A percentile compares a stretch with the other conserved stretches of the same genome.
Conservation (phyloP, 768 basidiomycete genomes). For the Termitomyces sp. region DNA sequence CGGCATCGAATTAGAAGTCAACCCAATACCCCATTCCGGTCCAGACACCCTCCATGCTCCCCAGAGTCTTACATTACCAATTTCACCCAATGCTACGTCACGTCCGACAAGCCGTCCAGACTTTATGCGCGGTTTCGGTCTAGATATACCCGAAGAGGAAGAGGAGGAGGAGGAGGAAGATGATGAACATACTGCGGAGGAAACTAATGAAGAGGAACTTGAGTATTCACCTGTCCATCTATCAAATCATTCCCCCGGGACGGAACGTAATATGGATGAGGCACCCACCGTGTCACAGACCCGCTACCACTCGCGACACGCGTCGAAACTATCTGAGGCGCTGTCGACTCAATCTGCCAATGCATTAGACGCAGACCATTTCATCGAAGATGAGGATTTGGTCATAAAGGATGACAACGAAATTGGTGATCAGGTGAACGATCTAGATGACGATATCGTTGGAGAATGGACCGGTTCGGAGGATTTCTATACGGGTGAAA, state of each 20-base stretch:
- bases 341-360: conserved; percentile 64
- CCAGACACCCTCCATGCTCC: conserved; percentile 37
- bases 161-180: conserved; percentile 39
- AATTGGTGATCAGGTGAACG: conserved; percentile 20
- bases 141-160: conserved; percentile 76
- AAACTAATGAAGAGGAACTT: conserved; percentile 28
- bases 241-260: conserved; percentile 25
- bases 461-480: conserved; percentile 87
- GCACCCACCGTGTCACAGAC: conserved; percentile 47
- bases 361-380: conserved; percentile 38
- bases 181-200: conserved; percentile 28
- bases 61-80: conserved; percentile 45
- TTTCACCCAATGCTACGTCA: conserved; percentile 42
- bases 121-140: conserved; percentile 75
- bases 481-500: conserved; percentile 51
- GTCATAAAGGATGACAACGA: conserved; percentile 1
- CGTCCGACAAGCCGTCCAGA: conserved; percentile 60
- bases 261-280: conserved; percentile 27
- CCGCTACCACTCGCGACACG: conserved; percentile 63
- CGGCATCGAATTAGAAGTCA: conserved; percentile 41
- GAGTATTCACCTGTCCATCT: conserved; percentile 27
- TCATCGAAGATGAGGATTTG: conserved; percentile 20
- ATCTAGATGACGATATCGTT: conserved; percentile 36
- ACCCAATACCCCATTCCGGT: conserved; percentile 19
- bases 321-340: conserved; percentile 63